These are phyloP conservation scores for Lyophyllum atratum DNA, from an alignment of 768 basidiomycete species.

Conservation along the genomic window DNA sequence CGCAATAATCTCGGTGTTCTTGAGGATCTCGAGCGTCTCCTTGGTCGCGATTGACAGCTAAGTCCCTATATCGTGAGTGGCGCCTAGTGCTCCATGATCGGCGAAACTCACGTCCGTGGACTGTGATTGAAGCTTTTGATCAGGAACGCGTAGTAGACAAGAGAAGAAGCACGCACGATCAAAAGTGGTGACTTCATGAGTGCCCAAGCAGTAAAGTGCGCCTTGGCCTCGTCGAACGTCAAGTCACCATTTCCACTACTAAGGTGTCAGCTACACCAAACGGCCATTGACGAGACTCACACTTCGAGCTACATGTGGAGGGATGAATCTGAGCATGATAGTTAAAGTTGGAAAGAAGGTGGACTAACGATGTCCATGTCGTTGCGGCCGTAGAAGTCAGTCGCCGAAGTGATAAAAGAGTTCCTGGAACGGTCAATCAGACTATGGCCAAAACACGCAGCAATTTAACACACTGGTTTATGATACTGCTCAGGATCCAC, in stretches of 20 bases:
- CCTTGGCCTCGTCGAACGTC: conserved; percentile 63
- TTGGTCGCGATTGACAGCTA: conserved; percentile 47
- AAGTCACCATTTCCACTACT: conserved; percentile 63
- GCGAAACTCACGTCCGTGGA: conserved; percentile 16
- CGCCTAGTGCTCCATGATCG: background rate
- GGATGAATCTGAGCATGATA: background rate
- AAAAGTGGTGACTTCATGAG: conserved; percentile 67
- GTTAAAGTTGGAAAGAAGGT: background rate
- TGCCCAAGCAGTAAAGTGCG: conserved; percentile 76
- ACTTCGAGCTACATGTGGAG: conserved; percentile 47
- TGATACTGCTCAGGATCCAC: conserved; percentile 55
- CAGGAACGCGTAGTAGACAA: background rate
- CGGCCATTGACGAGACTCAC: conserved; percentile 31
- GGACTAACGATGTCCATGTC: conserved; percentile 66
- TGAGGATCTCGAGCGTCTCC: conserved; percentile 57
- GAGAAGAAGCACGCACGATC: conserved; percentile 23
- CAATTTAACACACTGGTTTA: conserved; percentile 50
- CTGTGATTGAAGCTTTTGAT: background rate
- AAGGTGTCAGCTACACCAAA: background rate
- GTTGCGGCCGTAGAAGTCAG: conserved; percentile 68
- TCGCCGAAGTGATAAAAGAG: conserved; percentile 64
- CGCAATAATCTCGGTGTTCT: conserved; percentile 64
- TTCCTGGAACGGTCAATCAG: conserved; percentile 40
- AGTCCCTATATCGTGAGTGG: background rate
- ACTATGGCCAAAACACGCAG: background rate